Percentiles rank a stretch among this genome's conserved stretches.
These are phyloP conservation scores for Candida sanyaensis DNA, from an alignment of 1,139 yeast species.

Conservation along the genomic window DNA sequence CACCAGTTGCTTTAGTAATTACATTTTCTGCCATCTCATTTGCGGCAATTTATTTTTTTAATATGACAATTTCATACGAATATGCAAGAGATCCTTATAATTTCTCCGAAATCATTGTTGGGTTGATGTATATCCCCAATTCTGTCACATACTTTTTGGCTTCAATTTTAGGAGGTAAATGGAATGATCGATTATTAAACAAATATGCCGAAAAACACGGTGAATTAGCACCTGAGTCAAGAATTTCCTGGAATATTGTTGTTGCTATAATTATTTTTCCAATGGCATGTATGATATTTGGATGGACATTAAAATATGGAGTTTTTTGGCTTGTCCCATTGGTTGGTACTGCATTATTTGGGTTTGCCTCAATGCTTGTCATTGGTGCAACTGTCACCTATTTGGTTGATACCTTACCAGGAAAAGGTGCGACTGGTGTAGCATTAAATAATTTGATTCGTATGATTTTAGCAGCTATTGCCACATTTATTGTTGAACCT, in stretches of 20 bases:
- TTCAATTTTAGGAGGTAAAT: conserved; percentile 73
- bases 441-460: conserved; percentile 79
- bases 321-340: conserved; percentile 76
- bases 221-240: conserved; percentile 69
- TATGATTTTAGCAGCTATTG: conserved; percentile 72
- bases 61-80: conserved; percentile 68
- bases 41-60: conserved; percentile 69
- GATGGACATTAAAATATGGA: conserved; percentile 74
- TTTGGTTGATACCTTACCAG: conserved; percentile 82
- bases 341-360: conserved; percentile 79
- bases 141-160: conserved; percentile 77
- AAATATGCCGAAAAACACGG: conserved; percentile 61
- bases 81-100: conserved; percentile 70
- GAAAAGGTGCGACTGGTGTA: conserved; percentile 87
- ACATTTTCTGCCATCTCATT: conserved; percentile 68
- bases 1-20: conserved; percentile 72
- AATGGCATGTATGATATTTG: conserved; percentile 68
- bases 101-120: conserved; percentile 65
- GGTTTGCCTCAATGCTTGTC: conserved; percentile 81
- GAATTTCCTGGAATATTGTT: conserved; percentile 75
- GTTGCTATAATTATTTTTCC: conserved; percentile 65
- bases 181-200: conserved; percentile 67
- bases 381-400: conserved; percentile 83
- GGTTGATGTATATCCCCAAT: conserved; percentile 80
- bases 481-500: conserved; percentile 77